phyloP scores from a whole-genome alignment of 495 filamentous ascomycete genomes.

The Melanomma pulvis-pyrius region DNA sequence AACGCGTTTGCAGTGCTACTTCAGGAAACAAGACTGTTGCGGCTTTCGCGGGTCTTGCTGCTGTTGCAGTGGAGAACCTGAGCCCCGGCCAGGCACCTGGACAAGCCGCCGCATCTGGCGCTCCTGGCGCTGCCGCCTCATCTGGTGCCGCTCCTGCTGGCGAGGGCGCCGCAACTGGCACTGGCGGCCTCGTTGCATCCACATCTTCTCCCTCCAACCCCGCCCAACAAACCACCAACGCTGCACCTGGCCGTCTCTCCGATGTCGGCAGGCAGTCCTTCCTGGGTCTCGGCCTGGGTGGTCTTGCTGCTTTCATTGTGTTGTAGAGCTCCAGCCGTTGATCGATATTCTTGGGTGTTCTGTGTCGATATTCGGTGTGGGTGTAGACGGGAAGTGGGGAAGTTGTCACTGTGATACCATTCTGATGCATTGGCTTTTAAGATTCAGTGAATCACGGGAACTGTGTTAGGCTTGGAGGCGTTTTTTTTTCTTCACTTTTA shows the following conservation, averaged over 20 bases:
- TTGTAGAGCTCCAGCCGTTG: slow-evolving; percentile 18
- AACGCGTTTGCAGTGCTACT: slow-evolving; percentile 15
- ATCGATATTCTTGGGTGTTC: neutral
- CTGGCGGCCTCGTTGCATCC: neutral
- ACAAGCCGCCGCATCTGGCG: slow-evolving; percentile 8
- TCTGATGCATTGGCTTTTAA: slow-evolving; percentile 9
- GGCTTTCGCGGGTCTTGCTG: slow-evolving; percentile 28
- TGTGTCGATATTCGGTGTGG: neutral
- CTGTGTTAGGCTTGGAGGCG: slow-evolving; percentile 10
- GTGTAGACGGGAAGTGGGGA: neutral
- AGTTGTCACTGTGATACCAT: slow-evolving; percentile 30
- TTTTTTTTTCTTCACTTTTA: slow-evolving; percentile 13
- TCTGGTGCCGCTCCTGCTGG: neutral
- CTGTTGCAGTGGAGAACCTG: slow-evolving; percentile 19
- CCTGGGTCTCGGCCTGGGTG: slow-evolving; percentile 33
- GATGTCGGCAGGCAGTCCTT: slow-evolving; percentile 22
- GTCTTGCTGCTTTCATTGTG: slow-evolving; percentile 35
- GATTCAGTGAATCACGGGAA: neutral
- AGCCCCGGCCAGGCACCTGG: slow-evolving; percentile 25
- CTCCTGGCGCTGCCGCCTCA: slow-evolving; percentile 2
- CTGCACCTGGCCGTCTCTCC: slow-evolving; percentile 24
- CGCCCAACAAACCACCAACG: slow-evolving; percentile 19
- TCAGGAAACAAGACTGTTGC: slow-evolving; percentile 35
- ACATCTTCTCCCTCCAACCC: neutral
- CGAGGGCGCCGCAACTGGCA: neutral